phyloP scores from a whole-genome alignment of 1,284 basidiomycete species.

The Sparassis latifolia region DNA sequence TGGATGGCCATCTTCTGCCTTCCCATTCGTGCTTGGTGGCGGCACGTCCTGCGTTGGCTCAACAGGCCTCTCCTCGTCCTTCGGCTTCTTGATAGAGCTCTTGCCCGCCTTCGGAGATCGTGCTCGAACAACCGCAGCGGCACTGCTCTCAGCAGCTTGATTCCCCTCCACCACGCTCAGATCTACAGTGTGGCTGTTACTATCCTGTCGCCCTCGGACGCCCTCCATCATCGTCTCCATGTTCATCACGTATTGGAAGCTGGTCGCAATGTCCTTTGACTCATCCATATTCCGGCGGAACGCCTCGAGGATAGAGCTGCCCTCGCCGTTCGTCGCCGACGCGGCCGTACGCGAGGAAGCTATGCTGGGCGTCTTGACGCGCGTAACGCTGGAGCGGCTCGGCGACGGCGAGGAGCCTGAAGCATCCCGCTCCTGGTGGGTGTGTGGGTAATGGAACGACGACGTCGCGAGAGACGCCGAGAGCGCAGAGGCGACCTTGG shows the following conservation, averaged over 20 bases:
- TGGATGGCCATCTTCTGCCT: slow-evolving; percentile 1
- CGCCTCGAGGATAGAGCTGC: slow-evolving; percentile 29
- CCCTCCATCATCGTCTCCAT: slow-evolving; percentile 52
- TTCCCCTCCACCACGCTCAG: too few relatives aligned
- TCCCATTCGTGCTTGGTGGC: not conserved
- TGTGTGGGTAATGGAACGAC: slow-evolving; percentile 48
- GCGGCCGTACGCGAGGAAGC: slow-evolving; percentile 22
- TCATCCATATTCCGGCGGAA: slow-evolving; percentile 58
- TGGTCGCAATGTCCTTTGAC: slow-evolving; percentile 56
- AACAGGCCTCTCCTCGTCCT: too few relatives aligned
- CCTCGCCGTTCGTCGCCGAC: slow-evolving; percentile 17
- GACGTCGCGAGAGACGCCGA: slow-evolving; percentile 64
- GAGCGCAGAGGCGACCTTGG: slow-evolving; percentile 49
- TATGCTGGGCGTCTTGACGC: slow-evolving; percentile 19
- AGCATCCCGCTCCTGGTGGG: slow-evolving; percentile 10
- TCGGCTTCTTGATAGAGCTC: slow-evolving; percentile 23
- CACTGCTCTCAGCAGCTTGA: too few relatives aligned
- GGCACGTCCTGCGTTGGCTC: too few relatives aligned
- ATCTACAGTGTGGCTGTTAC: too few relatives aligned
- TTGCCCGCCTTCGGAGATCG: slow-evolving; percentile 20
- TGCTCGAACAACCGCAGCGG: slow-evolving; percentile 9
- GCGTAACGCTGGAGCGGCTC: slow-evolving; percentile 9
- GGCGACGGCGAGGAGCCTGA: slow-evolving; percentile 5
- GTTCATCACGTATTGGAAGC: slow-evolving; percentile 57
- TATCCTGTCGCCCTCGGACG: slow-evolving; percentile 1